Percentiles rank a stretch among this genome's conserved stretches.
phyloP scores from a whole-genome alignment of 352 stramenopile genomes.

The Phytophthora multivora region DNA sequence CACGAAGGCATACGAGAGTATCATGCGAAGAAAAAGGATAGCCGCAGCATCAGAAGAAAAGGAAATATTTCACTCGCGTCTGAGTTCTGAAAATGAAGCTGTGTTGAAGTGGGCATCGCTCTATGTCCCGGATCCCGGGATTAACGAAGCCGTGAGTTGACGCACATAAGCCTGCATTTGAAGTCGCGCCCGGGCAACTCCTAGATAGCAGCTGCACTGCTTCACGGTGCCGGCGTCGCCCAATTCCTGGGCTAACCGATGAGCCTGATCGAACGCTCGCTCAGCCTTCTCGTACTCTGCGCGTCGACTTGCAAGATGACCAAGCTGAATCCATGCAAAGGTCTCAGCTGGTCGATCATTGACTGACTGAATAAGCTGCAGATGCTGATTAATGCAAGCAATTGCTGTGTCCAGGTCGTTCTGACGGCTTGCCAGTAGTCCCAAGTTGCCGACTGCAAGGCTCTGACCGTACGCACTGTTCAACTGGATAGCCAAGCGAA shows the following conservation, averaged over 20 bases:
- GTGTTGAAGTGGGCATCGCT: slow-evolving; percentile 3
- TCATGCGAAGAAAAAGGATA: slow-evolving; percentile 4
- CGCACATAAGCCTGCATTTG: slow-evolving; percentile 68
- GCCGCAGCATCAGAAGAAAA: slow-evolving; percentile 9
- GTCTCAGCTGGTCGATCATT: slow-evolving; percentile 76
- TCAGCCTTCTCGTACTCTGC: slow-evolving; percentile 70
- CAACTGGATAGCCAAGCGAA: slow-evolving; percentile 84
- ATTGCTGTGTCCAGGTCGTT: slow-evolving; percentile 76
- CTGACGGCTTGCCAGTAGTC: slow-evolving; percentile 83
- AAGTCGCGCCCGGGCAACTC: slow-evolving; percentile 64
- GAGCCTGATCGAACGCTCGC: slow-evolving; percentile 79
- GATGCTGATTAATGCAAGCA: slow-evolving; percentile 90
- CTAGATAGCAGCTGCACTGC: slow-evolving; percentile 84
- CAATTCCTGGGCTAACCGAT: slow-evolving; percentile 74
- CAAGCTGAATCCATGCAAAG: slow-evolving; percentile 89
- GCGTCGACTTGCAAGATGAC: slow-evolving; percentile 64
- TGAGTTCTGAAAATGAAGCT: neutral
- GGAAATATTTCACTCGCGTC: slow-evolving; percentile 11
- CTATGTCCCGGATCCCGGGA: slow-evolving; percentile 17
- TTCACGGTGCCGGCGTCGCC: slow-evolving; percentile 70
- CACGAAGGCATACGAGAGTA: neutral
- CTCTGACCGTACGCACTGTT: slow-evolving; percentile 87
- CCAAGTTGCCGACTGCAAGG: slow-evolving; percentile 88
- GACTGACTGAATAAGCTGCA: slow-evolving; percentile 89
- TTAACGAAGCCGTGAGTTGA: slow-evolving; percentile 45